Conservation (phyloP, 2,329 filamentous ascomycete species). For the Microcera coccophila region DNA sequence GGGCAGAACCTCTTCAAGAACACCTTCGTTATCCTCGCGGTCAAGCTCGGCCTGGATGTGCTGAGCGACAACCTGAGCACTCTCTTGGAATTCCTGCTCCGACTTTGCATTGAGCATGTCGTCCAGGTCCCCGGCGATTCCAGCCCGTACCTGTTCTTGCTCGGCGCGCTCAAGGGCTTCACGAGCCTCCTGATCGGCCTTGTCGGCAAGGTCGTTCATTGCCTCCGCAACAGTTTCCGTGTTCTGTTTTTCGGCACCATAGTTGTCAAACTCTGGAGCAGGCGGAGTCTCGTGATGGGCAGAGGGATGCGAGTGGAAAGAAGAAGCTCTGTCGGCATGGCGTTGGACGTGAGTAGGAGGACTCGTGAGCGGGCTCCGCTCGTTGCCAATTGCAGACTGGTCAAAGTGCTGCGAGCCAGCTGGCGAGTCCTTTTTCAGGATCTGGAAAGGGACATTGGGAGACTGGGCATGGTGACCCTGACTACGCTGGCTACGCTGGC, state of each 20-base stretch:
- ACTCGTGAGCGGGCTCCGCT: conserved; percentile 42
- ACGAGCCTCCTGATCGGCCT: conserved; percentile 54
- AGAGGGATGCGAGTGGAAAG: conserved; percentile 28
- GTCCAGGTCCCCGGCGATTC: conserved; percentile 44
- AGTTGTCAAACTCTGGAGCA: conserved; percentile 29
- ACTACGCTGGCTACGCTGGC: conserved; percentile 32
- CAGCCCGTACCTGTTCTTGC: conserved; percentile 45
- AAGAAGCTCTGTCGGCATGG: conserved; percentile 35
- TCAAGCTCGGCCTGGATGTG: conserved; percentile 53
- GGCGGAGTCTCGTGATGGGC: conserved; percentile 29
- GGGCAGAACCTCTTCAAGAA: conserved; percentile 47
- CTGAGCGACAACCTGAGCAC: conserved; percentile 43
- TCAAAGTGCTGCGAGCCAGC: conserved; percentile 37
- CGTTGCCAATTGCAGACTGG: conserved; percentile 37
- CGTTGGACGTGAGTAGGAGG: conserved; percentile 42
- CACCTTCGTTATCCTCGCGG: conserved; percentile 49
- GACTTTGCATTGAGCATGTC: conserved; percentile 49
- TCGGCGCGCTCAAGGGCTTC: conserved; percentile 59
- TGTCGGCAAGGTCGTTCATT: conserved; percentile 59
- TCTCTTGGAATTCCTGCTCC: conserved; percentile 51
- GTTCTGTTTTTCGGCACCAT: conserved; percentile 49
- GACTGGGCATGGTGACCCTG: conserved; percentile 30
- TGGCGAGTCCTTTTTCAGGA: conserved; percentile 50
- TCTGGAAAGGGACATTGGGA: conserved; percentile 39
- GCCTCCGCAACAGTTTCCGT: conserved; percentile 70